Evolutionary conservation across 306 rosid genomes (phyloP).

Genomic region (Medicago arabica): DNA sequence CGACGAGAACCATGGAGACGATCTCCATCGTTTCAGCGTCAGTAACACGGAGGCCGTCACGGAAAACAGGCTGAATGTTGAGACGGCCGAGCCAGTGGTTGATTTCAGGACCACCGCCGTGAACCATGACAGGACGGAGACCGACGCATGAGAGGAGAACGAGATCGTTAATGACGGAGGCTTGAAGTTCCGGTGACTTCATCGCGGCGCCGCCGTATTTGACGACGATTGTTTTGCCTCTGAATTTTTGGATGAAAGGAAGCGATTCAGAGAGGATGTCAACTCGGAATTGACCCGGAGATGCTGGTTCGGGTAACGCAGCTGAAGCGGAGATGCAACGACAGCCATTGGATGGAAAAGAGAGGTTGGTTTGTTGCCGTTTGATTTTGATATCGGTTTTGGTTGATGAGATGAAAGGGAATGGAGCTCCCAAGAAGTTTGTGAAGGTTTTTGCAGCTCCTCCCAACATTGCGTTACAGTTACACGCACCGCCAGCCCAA

Average conservation of each 20-base stretch:
- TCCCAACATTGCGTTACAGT: slow-evolving; percentile 47
- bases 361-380: background rate
- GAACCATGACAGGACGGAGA: slow-evolving; percentile 82
- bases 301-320: slow-evolving; percentile 26
- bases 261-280: slow-evolving; percentile 92
- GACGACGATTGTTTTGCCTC: slow-evolving; percentile 92
- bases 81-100: slow-evolving; percentile 88
- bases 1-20: slow-evolving; percentile 95
- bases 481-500: background rate
- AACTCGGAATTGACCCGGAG: slow-evolving; percentile 80
- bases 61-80: slow-evolving; percentile 77
- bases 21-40: slow-evolving; percentile 89
- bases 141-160: slow-evolving; percentile 93
- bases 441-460: slow-evolving; percentile 55
- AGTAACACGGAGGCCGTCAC: slow-evolving; percentile 90
- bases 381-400: slow-evolving; percentile 23
- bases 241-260: slow-evolving; percentile 91
- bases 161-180: slow-evolving; percentile 89
- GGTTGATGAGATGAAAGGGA: slow-evolving; percentile 38
- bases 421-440: slow-evolving; percentile 35
- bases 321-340: slow-evolving; percentile 27
- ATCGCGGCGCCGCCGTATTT: slow-evolving; percentile 98
- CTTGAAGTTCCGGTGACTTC: slow-evolving; percentile 81
- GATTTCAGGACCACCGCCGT: slow-evolving; percentile 98
- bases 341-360: slow-evolving; percentile 31